Percentiles rank a stretch among this genome's conserved stretches.
phyloP scores from a whole-genome alignment of 768 basidiomycete species.

The Xanthoconium purpureum region DNA sequence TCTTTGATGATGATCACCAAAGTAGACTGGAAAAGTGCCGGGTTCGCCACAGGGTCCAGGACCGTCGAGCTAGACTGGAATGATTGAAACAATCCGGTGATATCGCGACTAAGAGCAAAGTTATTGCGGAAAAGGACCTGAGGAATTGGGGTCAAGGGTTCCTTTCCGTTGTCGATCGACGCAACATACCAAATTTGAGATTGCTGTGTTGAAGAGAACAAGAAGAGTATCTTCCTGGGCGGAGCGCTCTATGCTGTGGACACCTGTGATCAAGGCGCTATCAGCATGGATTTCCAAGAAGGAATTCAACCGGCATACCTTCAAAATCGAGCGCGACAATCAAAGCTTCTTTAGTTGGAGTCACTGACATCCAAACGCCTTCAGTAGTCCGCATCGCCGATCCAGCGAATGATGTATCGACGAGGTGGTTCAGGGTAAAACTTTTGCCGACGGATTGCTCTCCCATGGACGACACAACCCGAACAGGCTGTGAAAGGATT shows the following conservation, averaged over 20 bases:
- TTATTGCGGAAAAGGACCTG: conserved; percentile 67
- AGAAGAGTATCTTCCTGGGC: conserved; percentile 62
- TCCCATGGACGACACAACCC: conserved; percentile 66
- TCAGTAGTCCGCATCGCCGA: conserved; percentile 63
- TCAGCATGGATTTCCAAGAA: not conserved
- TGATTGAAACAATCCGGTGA: conserved; percentile 57
- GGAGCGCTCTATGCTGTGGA: conserved; percentile 62
- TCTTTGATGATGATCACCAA: conserved; percentile 68
- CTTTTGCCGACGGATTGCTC: conserved; percentile 67
- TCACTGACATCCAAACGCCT: conserved; percentile 66
- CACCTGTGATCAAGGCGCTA: conserved; percentile 37
- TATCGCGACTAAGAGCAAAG: conserved; percentile 60
- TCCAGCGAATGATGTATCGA: conserved; percentile 63
- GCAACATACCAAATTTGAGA: conserved; percentile 53
- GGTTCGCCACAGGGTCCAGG: conserved; percentile 56
- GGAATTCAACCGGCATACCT: conserved; percentile 34
- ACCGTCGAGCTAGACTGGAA: conserved; percentile 57
- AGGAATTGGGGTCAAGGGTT: not conserved
- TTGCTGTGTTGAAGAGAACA: conserved; percentile 62
- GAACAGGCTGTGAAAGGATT: conserved; percentile 44
- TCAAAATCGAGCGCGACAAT: conserved; percentile 67
- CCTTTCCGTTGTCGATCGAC: not conserved
- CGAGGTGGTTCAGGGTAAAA: conserved; percentile 56
- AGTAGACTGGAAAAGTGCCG: conserved; percentile 54
- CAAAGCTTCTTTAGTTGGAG: conserved; percentile 52